Evolutionary conservation across 1,139 yeast genomes (phyloP).

Genomic region (Magnusiomyces fungicola): DNA sequence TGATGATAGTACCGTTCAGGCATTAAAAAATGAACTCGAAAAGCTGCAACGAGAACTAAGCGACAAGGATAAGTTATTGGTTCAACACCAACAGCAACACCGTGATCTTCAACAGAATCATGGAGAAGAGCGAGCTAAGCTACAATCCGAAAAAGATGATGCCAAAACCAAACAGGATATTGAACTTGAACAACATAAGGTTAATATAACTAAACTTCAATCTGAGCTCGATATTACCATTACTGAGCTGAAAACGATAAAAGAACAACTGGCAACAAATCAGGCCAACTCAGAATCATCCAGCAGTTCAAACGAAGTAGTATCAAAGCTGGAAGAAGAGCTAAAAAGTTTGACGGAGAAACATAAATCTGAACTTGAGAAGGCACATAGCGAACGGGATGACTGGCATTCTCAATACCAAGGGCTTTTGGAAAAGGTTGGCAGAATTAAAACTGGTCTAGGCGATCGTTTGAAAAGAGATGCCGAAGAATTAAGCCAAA

Average conservation of each 20-base stretch:
- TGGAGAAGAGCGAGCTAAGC: too few relatives aligned
- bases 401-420: constrained; percentile 67
- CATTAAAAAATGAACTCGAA: constrained; percentile 23
- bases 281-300: neutral
- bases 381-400: constrained; percentile 37
- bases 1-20: too few relatives aligned
- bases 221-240: constrained; percentile 1
- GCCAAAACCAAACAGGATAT: neutral
- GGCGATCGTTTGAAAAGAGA: constrained; percentile 57
- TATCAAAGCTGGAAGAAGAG: neutral
- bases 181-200: constrained; percentile 2
- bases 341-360: neutral
- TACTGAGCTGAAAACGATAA: neutral
- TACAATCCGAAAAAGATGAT: neutral
- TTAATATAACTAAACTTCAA: constrained; percentile 5
- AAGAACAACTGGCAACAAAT: neutral
- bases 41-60: constrained; percentile 8
- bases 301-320: neutral
- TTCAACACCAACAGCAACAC: neutral
- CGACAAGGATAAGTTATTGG: constrained; percentile 9
- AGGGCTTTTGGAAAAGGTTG: constrained; percentile 60
- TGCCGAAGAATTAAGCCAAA: constrained; percentile 32
- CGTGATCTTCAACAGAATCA: neutral
- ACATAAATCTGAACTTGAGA: constrained; percentile 4
- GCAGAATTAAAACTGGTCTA: constrained; percentile 76